phyloP scores from a whole-genome alignment of 768 basidiomycete genomes.

The Tricholoma sp. region DNA sequence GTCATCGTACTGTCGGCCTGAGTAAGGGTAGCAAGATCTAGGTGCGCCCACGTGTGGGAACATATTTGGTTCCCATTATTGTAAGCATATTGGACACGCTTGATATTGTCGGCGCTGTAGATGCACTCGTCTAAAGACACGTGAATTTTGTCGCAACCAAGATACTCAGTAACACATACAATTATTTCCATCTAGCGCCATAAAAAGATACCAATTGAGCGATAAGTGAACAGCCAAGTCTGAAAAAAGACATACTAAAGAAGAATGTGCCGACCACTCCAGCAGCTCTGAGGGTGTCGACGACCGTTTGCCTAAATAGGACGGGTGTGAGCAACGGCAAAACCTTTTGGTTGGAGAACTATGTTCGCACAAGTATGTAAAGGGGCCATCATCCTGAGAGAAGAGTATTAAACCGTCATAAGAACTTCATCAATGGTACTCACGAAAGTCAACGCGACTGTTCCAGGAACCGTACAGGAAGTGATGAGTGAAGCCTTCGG shows the following conservation, averaged over 20 bases:
- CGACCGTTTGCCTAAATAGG: slow-evolving; percentile 7
- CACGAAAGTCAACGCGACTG: slow-evolving; percentile 18
- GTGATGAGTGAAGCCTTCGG: slow-evolving; percentile 12
- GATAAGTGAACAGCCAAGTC: background rate
- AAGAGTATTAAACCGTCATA: background rate
- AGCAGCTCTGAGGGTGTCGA: slow-evolving; percentile 16
- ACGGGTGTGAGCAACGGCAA: background rate
- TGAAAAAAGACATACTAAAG: slow-evolving; percentile 4
- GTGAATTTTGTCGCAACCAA: background rate
- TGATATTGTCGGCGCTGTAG: slow-evolving; percentile 21
- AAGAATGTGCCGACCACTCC: slow-evolving; percentile 40
- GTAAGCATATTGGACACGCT: slow-evolving; percentile 25
- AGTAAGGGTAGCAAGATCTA: slow-evolving; percentile 25
- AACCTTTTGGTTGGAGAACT: too few relatives aligned
- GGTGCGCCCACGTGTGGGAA: slow-evolving; percentile 32
- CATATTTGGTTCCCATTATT: slow-evolving; percentile 29
- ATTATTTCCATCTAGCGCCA: slow-evolving; percentile 28
- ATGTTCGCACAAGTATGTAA: slow-evolving; percentile 7
- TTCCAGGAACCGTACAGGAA: slow-evolving; percentile 16
- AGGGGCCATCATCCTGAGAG: slow-evolving; percentile 17
- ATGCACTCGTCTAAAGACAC: slow-evolving; percentile 24
- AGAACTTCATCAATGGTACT: background rate
- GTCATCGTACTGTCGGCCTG: slow-evolving; percentile 21
- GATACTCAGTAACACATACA: slow-evolving; percentile 16
- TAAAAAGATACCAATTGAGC: background rate